A percentile compares a stretch with the other conserved stretches of the same genome.
phyloP scores from a whole-genome alignment of 805 yeast species.

The Tetrapisispora pingtungensis region DNA sequence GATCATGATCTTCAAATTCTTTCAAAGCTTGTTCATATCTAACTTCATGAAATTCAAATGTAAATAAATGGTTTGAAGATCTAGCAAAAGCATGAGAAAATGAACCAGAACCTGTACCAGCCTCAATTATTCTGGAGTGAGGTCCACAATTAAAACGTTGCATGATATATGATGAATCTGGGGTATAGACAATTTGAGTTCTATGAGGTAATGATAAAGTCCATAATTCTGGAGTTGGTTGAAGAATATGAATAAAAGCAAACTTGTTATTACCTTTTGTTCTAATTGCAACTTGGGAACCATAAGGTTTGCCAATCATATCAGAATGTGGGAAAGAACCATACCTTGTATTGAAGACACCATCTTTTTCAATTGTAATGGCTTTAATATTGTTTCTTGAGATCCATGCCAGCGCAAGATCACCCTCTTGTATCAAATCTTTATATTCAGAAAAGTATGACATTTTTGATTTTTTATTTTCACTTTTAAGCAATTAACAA shows the following conservation, averaged over 20 bases:
- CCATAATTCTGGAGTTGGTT: constrained; percentile 95
- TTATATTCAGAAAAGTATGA: constrained; percentile 45
- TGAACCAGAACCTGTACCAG: constrained; percentile 97
- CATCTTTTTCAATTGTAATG: constrained; percentile 48
- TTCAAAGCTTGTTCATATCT: constrained; percentile 66
- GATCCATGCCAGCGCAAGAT: constrained; percentile 76
- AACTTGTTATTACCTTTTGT: constrained; percentile 43
- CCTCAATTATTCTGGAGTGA: constrained; percentile 79
- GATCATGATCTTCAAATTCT: constrained; percentile 69
- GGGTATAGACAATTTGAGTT: constrained; percentile 94
- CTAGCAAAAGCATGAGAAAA: constrained; percentile 89
- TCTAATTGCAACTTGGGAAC: constrained; percentile 69
- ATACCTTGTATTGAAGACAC: constrained; percentile 68
- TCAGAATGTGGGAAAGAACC: constrained; percentile 79
- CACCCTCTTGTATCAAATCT: constrained; percentile 70
- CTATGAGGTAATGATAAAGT: constrained; percentile 91
- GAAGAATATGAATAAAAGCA: constrained; percentile 79
- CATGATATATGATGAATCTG: constrained; percentile 84
- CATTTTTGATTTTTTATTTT: not conserved
- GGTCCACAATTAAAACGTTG: constrained; percentile 68
- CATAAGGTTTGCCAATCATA: constrained; percentile 76
- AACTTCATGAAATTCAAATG: constrained; percentile 86
- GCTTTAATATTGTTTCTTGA: constrained; percentile 76
- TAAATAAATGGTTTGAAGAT: constrained; percentile 66
- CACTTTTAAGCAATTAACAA: too few species aligned